Conservation (phyloP, 192 early-diverging fungal species). For the Podila verticillata region DNA sequence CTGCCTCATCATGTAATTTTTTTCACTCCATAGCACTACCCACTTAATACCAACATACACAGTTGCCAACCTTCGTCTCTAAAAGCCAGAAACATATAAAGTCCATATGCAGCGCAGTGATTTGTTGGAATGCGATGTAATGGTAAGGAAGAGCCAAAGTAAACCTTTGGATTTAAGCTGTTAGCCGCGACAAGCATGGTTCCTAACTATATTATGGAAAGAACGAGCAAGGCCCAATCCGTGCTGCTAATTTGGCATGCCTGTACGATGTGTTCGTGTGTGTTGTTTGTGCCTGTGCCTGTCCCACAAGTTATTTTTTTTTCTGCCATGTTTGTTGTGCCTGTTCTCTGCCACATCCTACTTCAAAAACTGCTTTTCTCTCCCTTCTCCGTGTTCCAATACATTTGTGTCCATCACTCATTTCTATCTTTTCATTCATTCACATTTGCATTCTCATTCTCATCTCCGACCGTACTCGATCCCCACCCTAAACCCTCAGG, state of each 20-base stretch:
- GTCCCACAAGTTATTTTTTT: neutral
- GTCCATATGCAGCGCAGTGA: too few relatives aligned
- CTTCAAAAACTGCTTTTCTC: neutral
- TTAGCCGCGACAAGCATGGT: too few relatives aligned
- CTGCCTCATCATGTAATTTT: conserved; percentile 62
- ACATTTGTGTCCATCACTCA: neutral
- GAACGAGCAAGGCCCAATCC: neutral
- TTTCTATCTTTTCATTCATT: neutral
- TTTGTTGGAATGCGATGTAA: too few relatives aligned
- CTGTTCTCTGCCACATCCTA: neutral
- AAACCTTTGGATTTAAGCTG: too few relatives aligned
- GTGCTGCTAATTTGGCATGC: neutral
- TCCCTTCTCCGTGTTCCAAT: neutral
- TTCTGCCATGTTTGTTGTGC: neutral
- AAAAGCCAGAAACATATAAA: too few relatives aligned
- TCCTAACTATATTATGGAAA: neutral
- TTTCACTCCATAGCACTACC: too few relatives aligned
- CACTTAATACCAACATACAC: too few relatives aligned
- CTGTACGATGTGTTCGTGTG: neutral
- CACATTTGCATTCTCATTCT: neutral
- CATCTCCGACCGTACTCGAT: neutral
- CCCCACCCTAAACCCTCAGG: neutral
- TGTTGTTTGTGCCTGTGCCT: neutral
- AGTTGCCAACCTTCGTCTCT: too few relatives aligned
- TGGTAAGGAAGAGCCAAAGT: too few relatives aligned